Evolutionary conservation across 306 rosid genomes (phyloP).

Genomic region (Vigna hirtella): DNA sequence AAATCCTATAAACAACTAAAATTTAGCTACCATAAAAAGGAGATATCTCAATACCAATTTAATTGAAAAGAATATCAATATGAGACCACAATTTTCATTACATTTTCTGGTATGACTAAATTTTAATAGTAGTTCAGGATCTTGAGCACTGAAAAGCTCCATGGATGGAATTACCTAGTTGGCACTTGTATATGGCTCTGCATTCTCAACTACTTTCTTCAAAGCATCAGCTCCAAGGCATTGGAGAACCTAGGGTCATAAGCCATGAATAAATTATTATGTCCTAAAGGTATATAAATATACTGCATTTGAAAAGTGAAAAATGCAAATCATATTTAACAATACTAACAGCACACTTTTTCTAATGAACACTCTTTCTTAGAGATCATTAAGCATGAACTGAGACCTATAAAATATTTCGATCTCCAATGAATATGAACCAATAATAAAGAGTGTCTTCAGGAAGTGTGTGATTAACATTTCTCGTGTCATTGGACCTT

Average conservation of each 20-base stretch:
- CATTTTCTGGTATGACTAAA: not conserved
- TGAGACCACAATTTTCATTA: not conserved
- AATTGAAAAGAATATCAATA: constrained; percentile 15
- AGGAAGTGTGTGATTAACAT: no score
- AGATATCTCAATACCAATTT: not conserved
- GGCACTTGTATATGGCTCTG: constrained; percentile 50
- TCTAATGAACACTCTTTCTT: not conserved
- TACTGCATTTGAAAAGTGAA: constrained; percentile 18
- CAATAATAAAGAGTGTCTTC: not conserved
- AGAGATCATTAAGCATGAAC: not conserved
- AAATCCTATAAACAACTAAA: not conserved
- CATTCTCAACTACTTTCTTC: constrained; percentile 56
- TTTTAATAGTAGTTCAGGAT: not conserved
- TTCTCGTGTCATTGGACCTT: not conserved
- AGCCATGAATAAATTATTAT: constrained; percentile 39
- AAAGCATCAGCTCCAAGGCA: constrained; percentile 56
- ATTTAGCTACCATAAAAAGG: not conserved
- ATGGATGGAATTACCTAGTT: constrained; percentile 27
- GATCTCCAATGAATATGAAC: no score
- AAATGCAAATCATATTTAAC: not conserved
- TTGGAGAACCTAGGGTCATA: constrained; percentile 51
- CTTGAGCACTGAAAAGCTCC: constrained; percentile 22
- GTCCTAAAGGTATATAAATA: not conserved
- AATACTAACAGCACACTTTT: not conserved
- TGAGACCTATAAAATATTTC: not conserved